phyloP scores from a whole-genome alignment of 1,139 yeast species.

The Tardiomyces digboiensis region DNA sequence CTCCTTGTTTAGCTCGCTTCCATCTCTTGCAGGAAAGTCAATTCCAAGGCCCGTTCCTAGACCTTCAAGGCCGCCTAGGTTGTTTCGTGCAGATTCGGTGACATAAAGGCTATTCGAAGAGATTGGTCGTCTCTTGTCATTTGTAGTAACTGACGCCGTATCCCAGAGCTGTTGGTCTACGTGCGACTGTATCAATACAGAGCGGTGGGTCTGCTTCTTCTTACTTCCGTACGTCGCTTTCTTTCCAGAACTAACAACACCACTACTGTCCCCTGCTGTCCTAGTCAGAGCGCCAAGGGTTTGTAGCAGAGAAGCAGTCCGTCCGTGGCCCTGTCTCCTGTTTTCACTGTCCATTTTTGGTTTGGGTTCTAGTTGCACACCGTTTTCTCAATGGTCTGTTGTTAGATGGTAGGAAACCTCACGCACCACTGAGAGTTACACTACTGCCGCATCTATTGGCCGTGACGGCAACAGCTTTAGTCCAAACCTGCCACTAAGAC shows the following conservation, averaged over 20 bases:
- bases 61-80: constrained; percentile 3
- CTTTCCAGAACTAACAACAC: background rate
- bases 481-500: no score
- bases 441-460: no score
- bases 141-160: constrained; percentile 7
- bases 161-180: constrained; percentile 16
- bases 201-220: constrained; percentile 10
- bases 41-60: constrained; percentile 12
- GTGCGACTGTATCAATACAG: constrained; percentile 14
- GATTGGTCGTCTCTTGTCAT: background rate
- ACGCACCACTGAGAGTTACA: no score
- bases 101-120: no score
- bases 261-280: background rate
- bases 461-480: no score
- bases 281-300: background rate
- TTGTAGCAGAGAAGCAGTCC: background rate
- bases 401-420: no score
- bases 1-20: constrained; percentile 2
- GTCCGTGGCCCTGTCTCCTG: background rate
- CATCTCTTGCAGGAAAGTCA: constrained; percentile 3
- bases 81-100: background rate
- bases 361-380: no score
- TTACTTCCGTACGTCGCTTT: constrained; percentile 14
- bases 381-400: no score
- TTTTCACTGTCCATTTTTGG: no score